A percentile compares a stretch with the other conserved stretches of the same genome.
phyloP scores from a whole-genome alignment of 805 yeast species.

The Spathaspora arborariae region DNA sequence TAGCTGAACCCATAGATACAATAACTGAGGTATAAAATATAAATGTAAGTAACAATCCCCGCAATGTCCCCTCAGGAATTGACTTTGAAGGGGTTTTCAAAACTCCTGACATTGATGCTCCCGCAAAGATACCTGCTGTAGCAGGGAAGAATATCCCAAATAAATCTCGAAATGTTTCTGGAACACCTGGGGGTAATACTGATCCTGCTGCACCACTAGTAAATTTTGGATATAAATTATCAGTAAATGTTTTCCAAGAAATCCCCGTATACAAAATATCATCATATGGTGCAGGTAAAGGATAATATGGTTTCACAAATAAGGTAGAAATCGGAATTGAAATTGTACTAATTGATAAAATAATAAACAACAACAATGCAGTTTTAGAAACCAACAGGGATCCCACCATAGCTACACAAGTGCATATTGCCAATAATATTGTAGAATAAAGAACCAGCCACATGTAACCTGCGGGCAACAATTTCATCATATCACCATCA shows the following conservation, averaged over 20 bases:
- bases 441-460: slow-evolving; percentile 74
- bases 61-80: slow-evolving; percentile 90
- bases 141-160: slow-evolving; percentile 98
- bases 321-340: slow-evolving; percentile 80
- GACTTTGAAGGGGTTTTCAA: slow-evolving; percentile 78
- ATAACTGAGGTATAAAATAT: slow-evolving; percentile 76
- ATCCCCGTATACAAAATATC: slow-evolving; percentile 62
- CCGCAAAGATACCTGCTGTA: slow-evolving; percentile 97
- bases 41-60: slow-evolving; percentile 79
- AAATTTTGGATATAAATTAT: slow-evolving; percentile 73
- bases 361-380: slow-evolving; percentile 67
- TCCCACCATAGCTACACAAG: slow-evolving; percentile 75
- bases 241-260: slow-evolving; percentile 59
- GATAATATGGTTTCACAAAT: slow-evolving; percentile 53
- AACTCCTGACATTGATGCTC: slow-evolving; percentile 98
- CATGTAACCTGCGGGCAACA: slow-evolving; percentile 69
- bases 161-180: slow-evolving; percentile 76
- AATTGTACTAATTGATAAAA: slow-evolving; percentile 66
- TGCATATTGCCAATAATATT: slow-evolving; percentile 61
- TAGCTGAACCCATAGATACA: slow-evolving; percentile 69
- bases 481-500: slow-evolving; percentile 50
- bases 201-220: slow-evolving; percentile 95
- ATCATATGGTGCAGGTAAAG: slow-evolving; percentile 47
- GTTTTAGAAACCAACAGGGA: slow-evolving; percentile 78
- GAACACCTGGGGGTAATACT: slow-evolving; percentile 40